phyloP scores from a whole-genome alignment of 177 flowering plant genomes.

The Tripterygium wilfordii region DNA sequence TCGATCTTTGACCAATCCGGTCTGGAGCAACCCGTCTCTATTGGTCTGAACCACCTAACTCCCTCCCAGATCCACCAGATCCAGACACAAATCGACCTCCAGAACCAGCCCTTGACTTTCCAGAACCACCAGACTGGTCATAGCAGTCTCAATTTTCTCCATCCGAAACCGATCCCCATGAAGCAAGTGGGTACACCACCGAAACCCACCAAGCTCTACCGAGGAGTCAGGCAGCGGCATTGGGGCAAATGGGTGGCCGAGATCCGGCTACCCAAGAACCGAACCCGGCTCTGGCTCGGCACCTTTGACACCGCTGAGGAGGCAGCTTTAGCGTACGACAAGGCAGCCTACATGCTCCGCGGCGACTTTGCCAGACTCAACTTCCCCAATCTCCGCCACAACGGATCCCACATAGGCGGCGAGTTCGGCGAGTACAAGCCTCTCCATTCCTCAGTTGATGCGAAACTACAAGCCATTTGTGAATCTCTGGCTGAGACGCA shows the following conservation, averaged over 20 bases:
- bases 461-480: slow-evolving; percentile 84
- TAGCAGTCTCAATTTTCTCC: slow-evolving; percentile 24
- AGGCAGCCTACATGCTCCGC: slow-evolving; percentile 81
- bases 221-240: slow-evolving; percentile 96
- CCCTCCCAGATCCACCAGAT: slow-evolving; percentile 53
- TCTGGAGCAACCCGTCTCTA: slow-evolving; percentile 27
- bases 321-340: slow-evolving; percentile 92
- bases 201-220: slow-evolving; percentile 81
- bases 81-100: slow-evolving; percentile 45
- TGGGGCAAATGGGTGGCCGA: slow-evolving; percentile 99
- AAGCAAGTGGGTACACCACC: slow-evolving; percentile 49
- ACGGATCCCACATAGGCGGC: slow-evolving; percentile 33
- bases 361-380: slow-evolving; percentile 87
- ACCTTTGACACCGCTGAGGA: slow-evolving; percentile 96
- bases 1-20: slow-evolving; percentile 16
- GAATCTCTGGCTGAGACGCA: slow-evolving; percentile 28
- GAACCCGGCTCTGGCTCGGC: slow-evolving; percentile 93
- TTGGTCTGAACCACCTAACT: slow-evolving; percentile 51
- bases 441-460: slow-evolving; percentile 74
- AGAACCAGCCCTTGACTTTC: slow-evolving; percentile 5
- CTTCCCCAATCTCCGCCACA: slow-evolving; percentile 75
- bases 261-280: slow-evolving; percentile 80
- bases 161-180: slow-evolving; percentile 58
- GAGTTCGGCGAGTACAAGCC: slow-evolving; percentile 48
- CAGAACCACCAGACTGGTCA: slow-evolving; percentile 17